Percentiles rank a stretch among this genome's conserved stretches.
Evolutionary conservation across 495 filamentous ascomycete genomes (phyloP).

Genomic region (Xylaria venustula): DNA sequence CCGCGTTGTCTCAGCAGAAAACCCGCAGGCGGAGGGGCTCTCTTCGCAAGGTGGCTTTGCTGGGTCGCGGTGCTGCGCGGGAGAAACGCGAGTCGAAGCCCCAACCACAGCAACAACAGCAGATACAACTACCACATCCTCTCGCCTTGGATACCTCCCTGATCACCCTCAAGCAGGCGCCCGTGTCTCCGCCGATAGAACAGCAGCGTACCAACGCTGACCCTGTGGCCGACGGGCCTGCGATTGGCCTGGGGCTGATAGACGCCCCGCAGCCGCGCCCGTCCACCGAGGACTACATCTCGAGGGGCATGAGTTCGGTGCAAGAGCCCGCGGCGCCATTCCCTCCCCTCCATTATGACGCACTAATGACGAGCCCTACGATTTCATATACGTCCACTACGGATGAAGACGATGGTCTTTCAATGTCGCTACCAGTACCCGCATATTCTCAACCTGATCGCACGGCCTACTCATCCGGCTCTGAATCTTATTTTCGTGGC

Average conservation of each 20-base stretch:
- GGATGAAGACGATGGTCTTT: slow-evolving; percentile 72
- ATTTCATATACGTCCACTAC: slow-evolving; percentile 69
- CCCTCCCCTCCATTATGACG: slow-evolving; percentile 18
- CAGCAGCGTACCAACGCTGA: background rate
- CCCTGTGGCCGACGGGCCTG: slow-evolving; percentile 17
- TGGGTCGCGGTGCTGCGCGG: slow-evolving; percentile 65
- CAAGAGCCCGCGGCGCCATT: slow-evolving; percentile 26
- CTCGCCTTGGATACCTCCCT: slow-evolving; percentile 43
- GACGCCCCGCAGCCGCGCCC: slow-evolving; percentile 47
- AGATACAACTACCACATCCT: slow-evolving; percentile 1
- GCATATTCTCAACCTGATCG: slow-evolving; percentile 41
- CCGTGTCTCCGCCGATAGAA: slow-evolving; percentile 1
- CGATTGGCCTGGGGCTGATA: slow-evolving; percentile 49
- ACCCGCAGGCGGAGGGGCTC: slow-evolving; percentile 76
- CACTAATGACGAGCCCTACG: slow-evolving; percentile 51
- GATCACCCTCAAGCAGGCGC: slow-evolving; percentile 17
- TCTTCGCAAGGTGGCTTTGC: slow-evolving; percentile 73
- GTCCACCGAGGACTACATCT: slow-evolving; percentile 42
- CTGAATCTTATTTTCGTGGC: slow-evolving; percentile 65
- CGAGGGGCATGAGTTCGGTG: slow-evolving; percentile 27
- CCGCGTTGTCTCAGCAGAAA: slow-evolving; percentile 61
- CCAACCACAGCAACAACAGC: background rate
- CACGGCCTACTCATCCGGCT: slow-evolving; percentile 52
- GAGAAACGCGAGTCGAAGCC: slow-evolving; percentile 52
- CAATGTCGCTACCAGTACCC: slow-evolving; percentile 26